phyloP scores from a whole-genome alignment of 192 early-diverging fungal genomes.

The Mortierella antarctica region DNA sequence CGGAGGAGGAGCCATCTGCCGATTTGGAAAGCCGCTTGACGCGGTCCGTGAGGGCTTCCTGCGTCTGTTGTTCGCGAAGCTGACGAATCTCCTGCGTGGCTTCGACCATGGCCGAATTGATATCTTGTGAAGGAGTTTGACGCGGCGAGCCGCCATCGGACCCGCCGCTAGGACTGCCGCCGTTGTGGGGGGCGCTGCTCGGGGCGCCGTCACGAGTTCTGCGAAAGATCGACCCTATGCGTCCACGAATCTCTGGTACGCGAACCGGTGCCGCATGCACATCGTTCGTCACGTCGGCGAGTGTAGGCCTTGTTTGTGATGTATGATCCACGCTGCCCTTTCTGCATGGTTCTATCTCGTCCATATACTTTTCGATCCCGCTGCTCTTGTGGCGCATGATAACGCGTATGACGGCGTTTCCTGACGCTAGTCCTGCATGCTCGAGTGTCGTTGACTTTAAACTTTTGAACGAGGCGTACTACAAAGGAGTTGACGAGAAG shows the following conservation, averaged over 20 bases:
- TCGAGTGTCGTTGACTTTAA: constrained; percentile 74
- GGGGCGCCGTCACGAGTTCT: constrained; percentile 5
- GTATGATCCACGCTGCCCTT: neutral
- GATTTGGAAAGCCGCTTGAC: constrained; percentile 43
- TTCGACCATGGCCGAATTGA: constrained; percentile 43
- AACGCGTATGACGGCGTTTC: constrained; percentile 67
- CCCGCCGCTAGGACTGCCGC: neutral
- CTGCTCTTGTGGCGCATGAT: constrained; percentile 2
- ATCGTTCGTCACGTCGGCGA: too few species aligned
- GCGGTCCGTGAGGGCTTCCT: constrained; percentile 44
- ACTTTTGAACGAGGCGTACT: constrained; percentile 62
- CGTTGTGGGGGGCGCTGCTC: neutral
- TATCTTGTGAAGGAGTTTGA: constrained; percentile 36
- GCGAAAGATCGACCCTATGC: neutral
- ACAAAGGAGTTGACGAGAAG: neutral
- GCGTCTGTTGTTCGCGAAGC: constrained; percentile 37
- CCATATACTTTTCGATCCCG: neutral
- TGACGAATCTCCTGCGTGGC: constrained; percentile 50
- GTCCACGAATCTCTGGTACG: too few species aligned
- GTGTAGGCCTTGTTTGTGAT: neutral
- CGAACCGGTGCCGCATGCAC: too few species aligned
- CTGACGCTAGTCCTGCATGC: constrained; percentile 69
- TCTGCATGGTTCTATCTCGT: neutral
- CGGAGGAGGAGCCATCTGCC: constrained; percentile 15
- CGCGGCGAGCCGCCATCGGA: constrained; percentile 2